Percentiles rank a stretch among this genome's conserved stretches.
Evolutionary conservation across 441 rosid species (phyloP).

Genomic region (Pelargonium myrrhifolium): DNA sequence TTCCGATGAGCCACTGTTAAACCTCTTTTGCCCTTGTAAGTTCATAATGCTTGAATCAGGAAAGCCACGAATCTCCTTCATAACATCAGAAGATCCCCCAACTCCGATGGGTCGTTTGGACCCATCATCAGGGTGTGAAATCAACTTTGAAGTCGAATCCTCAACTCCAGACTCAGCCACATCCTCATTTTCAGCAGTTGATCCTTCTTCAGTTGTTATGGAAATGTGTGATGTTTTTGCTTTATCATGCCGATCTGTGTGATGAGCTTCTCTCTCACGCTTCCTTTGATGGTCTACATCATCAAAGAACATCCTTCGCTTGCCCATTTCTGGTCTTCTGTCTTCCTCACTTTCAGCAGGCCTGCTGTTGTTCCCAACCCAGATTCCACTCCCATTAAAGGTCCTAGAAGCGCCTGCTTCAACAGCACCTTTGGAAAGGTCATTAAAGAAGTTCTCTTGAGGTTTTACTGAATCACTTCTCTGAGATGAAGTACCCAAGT

Average conservation of each 20-base stretch:
- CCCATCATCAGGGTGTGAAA: slow-evolving; percentile 38
- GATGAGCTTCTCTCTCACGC: slow-evolving; percentile 48
- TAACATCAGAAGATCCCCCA: slow-evolving; percentile 36
- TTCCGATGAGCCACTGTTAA: slow-evolving; percentile 32
- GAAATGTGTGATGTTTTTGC: slow-evolving; percentile 58
- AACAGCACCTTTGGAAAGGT: slow-evolving; percentile 47
- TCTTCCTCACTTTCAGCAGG: slow-evolving; percentile 48
- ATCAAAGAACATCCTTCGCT: slow-evolving; percentile 57
- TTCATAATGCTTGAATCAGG: slow-evolving; percentile 36
- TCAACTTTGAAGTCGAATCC: slow-evolving; percentile 53
- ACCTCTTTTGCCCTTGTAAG: slow-evolving; percentile 40
- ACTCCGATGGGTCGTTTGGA: slow-evolving; percentile 38
- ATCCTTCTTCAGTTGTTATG: slow-evolving; percentile 63
- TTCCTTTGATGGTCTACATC: slow-evolving; percentile 52
- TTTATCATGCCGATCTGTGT: slow-evolving; percentile 48
- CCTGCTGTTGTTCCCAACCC: slow-evolving; percentile 38
- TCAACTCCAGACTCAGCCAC: slow-evolving; percentile 91
- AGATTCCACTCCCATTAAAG: slow-evolving; percentile 37
- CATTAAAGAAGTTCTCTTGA: slow-evolving; percentile 70
- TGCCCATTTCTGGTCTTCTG: slow-evolving; percentile 40
- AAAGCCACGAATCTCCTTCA: slow-evolving; percentile 41
- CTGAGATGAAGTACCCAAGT: slow-evolving; percentile 49
- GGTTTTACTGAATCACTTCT: slow-evolving; percentile 56
- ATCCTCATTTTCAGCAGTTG: slow-evolving; percentile 86
- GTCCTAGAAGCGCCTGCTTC: slow-evolving; percentile 51